phyloP scores from a whole-genome alignment of 139 green algal species.

The Chara braunii region DNA sequence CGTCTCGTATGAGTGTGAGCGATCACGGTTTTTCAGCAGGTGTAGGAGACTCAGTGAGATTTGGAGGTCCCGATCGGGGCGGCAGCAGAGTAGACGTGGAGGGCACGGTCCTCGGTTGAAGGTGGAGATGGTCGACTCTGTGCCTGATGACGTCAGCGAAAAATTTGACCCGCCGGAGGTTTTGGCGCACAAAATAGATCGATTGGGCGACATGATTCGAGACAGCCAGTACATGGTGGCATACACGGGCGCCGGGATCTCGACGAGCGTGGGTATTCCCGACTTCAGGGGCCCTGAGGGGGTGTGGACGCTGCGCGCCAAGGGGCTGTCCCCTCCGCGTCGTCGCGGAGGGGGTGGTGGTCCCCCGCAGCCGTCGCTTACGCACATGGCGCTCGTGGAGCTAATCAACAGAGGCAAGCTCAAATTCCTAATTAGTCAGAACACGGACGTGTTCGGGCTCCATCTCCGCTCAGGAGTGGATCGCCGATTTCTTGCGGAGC shows the following conservation, averaged over 20 bases:
- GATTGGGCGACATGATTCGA: too few species aligned
- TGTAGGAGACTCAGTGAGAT: too few species aligned
- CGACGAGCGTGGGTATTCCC: slow-evolving; percentile 77
- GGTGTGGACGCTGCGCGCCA: slow-evolving; percentile 79
- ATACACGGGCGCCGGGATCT: slow-evolving; percentile 91
- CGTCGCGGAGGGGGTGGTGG: slow-evolving; percentile 57
- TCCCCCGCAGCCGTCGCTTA: slow-evolving; percentile 65
- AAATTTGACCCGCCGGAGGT: too few species aligned
- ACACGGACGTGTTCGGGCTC: slow-evolving; percentile 73
- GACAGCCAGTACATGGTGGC: slow-evolving; percentile 45
- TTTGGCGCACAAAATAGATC: too few species aligned
- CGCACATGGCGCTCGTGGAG: slow-evolving; percentile 59
- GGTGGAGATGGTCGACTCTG: too few species aligned
- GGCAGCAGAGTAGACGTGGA: too few species aligned
- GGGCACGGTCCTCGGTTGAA: too few species aligned
- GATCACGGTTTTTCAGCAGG: too few species aligned
- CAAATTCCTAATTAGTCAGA: slow-evolving; percentile 35
- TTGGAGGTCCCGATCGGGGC: too few species aligned
- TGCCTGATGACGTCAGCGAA: too few species aligned
- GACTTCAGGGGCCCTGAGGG: slow-evolving; percentile 84
- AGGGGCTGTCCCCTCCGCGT: slow-evolving; percentile 51
- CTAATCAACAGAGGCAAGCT: slow-evolving; percentile 43
- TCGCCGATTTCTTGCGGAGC: slow-evolving; percentile 64
- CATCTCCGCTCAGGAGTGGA: slow-evolving; percentile 75
- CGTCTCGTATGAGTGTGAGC: too few species aligned